Conservation (phyloP, 1,284 basidiomycete species). For the Stygiomarasmius scandens region DNA sequence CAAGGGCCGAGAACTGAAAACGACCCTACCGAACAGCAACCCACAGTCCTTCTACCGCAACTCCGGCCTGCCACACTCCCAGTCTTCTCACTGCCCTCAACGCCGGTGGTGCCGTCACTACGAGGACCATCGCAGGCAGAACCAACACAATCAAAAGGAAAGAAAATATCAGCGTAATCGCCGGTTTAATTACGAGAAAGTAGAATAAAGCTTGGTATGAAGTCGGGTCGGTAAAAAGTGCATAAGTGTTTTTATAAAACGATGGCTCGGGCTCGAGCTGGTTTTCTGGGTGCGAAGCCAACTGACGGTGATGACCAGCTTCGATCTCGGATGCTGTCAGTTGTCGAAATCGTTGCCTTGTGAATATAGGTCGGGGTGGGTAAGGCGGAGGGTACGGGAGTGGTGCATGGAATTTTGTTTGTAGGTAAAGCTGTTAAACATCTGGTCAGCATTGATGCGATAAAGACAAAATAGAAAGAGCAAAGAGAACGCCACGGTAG, state of each 20-base stretch:
- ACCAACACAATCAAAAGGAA: conserved; percentile 56
- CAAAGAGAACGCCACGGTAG: conserved; percentile 15
- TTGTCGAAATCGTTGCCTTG: conserved; percentile 46
- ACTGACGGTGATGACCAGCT: conserved; percentile 37
- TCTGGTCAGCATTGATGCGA: conserved; percentile 3
- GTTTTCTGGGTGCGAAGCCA: conserved; percentile 22
- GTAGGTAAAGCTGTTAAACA: conserved; percentile 57
- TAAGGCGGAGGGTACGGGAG: conserved; percentile 59
- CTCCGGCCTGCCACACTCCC: conserved; percentile 79
- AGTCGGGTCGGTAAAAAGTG: conserved; percentile 81
- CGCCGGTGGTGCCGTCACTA: conserved; percentile 67
- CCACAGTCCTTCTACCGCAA: conserved; percentile 77
- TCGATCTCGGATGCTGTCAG: conserved; percentile 54
- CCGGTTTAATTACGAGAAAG: conserved; percentile 81
- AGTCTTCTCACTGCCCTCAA: conserved; percentile 64
- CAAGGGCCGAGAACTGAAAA: too few species aligned
- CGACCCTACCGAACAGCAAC: conserved; percentile 41
- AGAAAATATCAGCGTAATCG: conserved; percentile 70
- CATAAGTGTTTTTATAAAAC: conserved; percentile 76
- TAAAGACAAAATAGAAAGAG: conserved; percentile 21
- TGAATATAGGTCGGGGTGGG: conserved; percentile 68
- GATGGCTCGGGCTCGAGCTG: conserved; percentile 53
- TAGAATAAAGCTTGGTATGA: conserved; percentile 83
- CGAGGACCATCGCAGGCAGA: conserved; percentile 57
- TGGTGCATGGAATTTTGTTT: conserved; percentile 69